Evolutionary conservation across 768 basidiomycete genomes (phyloP), one percentile per base, ranked within the genome.

Genomic region (Mycena floridula): DNA sequence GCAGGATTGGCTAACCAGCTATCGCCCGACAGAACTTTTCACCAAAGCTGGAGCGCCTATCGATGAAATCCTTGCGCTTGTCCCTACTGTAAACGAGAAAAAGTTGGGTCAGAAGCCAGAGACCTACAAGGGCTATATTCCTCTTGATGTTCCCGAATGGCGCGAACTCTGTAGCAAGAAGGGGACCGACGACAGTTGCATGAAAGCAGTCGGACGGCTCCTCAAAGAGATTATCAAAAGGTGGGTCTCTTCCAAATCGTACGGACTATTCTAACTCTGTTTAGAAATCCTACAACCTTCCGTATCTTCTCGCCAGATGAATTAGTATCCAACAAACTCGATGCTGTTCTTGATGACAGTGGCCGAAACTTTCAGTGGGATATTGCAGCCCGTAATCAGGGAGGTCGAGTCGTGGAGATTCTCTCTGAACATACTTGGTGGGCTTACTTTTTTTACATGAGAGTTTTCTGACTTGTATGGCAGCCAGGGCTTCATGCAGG

Each of bases 301-400:
- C 77, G 92, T 28, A 88, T 95, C 47, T 94, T 94, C 68, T 90
- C 85, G 18, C 92, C 92, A 0, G 92, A 96, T 51, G 89, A 92
- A 54, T 69, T 92, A 2, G 79, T 84, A 9, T 89, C 85, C 30
- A 93, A 93, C 64, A 93, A 92, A 64, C 79, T 96, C 7, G 88
- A 89, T 54, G 86, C 79, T 3, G 82, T 86, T 5, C 76, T 93
- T 32, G 76, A 85, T 5, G 65, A 71, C 9, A 82, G 70, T 0
- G 72, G 74, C 2, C 79, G 89, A 40, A 82, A 89, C 64, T 83
- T 92, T 61, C 89, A 94, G 64, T 92, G 89, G 89, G 92, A 95
- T 55, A 54, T 70, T 9, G 72, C 75, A 2, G 72, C 69, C 18
- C 78, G 84, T 50, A 80, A 68, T 8, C 69, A 82, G 49, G 88